Percentiles rank a stretch among this genome's conserved stretches.
phyloP scores from a whole-genome alignment of 257 asterid species.

The Scutellaria barbata region DNA sequence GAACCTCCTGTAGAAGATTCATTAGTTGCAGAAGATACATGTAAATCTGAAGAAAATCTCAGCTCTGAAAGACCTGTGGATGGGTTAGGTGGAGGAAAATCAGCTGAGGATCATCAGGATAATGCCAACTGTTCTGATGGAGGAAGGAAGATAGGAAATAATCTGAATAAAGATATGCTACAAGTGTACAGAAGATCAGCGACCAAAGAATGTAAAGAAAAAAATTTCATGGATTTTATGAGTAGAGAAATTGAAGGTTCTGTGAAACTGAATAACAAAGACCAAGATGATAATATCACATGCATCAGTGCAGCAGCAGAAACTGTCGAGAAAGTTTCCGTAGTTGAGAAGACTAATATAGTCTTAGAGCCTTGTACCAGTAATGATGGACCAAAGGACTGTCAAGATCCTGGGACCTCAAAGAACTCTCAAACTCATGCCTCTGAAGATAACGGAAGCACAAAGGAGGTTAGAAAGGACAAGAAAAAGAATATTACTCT shows the following conservation, averaged over 20 bases:
- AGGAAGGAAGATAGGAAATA: slow-evolving; percentile 43
- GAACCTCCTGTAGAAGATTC: slow-evolving; percentile 49
- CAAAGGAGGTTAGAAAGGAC: slow-evolving; percentile 45
- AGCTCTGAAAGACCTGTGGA: slow-evolving; percentile 45
- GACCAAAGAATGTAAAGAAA: slow-evolving; percentile 61
- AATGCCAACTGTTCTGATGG: slow-evolving; percentile 50
- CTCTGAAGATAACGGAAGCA: slow-evolving; percentile 51
- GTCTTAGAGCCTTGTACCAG: slow-evolving; percentile 31
- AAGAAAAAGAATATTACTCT: slow-evolving; percentile 34
- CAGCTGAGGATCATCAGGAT: slow-evolving; percentile 50
- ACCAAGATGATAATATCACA: slow-evolving; percentile 43
- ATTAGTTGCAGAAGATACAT: slow-evolving; percentile 45
- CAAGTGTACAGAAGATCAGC: slow-evolving; percentile 74
- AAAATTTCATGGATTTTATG: slow-evolving; percentile 40
- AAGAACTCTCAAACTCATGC: slow-evolving; percentile 40
- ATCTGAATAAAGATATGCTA: slow-evolving; percentile 45
- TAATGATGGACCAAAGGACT: slow-evolving; percentile 38
- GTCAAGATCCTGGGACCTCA: slow-evolving; percentile 45
- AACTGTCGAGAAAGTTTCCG: slow-evolving; percentile 24
- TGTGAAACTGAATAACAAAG: slow-evolving; percentile 34
- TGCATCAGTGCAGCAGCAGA: slow-evolving; percentile 36
- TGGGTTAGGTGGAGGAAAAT: slow-evolving; percentile 44
- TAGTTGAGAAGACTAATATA: slow-evolving; percentile 41
- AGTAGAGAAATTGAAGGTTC: slow-evolving; percentile 43
- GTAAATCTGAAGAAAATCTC: slow-evolving; percentile 45